Conservation (phyloP, 2,329 filamentous ascomycete species). For the Pezicula carpinea region DNA sequence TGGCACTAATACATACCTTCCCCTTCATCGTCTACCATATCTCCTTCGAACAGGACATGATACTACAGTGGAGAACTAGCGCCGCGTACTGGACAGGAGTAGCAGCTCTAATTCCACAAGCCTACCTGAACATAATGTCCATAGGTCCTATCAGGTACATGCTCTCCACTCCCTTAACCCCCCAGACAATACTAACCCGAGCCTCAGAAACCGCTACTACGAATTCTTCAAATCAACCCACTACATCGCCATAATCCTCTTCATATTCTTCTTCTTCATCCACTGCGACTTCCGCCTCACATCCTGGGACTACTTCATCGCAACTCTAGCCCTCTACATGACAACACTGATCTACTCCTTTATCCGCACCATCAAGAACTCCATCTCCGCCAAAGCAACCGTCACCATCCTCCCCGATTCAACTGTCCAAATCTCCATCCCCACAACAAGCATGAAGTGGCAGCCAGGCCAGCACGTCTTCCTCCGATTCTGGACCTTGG, state of each 20-base stretch:
- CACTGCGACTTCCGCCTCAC: constrained; percentile 86
- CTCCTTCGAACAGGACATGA: constrained; percentile 72
- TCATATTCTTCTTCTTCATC: constrained; percentile 84
- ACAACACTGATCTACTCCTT: constrained; percentile 53
- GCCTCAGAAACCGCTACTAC: constrained; percentile 57
- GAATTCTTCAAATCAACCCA: constrained; percentile 80
- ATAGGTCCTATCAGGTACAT: constrained; percentile 62
- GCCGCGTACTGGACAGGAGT: constrained; percentile 80
- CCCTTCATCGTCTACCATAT: constrained; percentile 86
- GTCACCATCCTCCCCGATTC: constrained; percentile 83
- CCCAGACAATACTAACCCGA: background rate
- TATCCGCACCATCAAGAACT: constrained; percentile 70
- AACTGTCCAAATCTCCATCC: constrained; percentile 88
- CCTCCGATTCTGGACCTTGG: constrained; percentile 80
- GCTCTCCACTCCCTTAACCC: background rate
- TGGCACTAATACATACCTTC: constrained; percentile 76
- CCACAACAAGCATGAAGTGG: constrained; percentile 78
- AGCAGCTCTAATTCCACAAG: constrained; percentile 74
- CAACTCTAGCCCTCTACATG: constrained; percentile 71
- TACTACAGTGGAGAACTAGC: constrained; percentile 58
- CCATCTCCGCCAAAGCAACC: constrained; percentile 82
- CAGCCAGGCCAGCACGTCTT: constrained; percentile 90
- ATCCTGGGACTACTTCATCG: constrained; percentile 83
- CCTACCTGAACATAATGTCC: constrained; percentile 80
- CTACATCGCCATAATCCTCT: constrained; percentile 72